Percentiles rank a stretch among this genome's conserved stretches.
These are phyloP conservation scores for Lipomyces yamanashiensis DNA, from an alignment of 805 yeast species.

Conservation along the genomic window DNA sequence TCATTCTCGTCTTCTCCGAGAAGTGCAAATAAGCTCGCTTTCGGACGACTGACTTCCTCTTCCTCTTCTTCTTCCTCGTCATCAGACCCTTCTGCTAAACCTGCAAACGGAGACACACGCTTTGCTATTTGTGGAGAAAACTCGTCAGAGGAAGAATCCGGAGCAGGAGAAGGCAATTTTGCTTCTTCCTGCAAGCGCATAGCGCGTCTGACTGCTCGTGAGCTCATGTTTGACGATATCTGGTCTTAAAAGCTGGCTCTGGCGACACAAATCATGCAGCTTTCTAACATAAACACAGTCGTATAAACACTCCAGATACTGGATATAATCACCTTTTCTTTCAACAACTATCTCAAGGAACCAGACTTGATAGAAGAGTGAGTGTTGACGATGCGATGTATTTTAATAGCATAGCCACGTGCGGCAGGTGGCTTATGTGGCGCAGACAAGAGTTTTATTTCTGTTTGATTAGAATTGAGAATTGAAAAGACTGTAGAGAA, in stretches of 20 bases:
- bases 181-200: slow-evolving; percentile 23
- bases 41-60: slow-evolving; percentile 2
- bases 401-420: neutral
- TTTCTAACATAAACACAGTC: too few relatives aligned
- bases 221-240: slow-evolving; percentile 21
- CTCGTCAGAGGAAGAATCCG: slow-evolving; percentile 2
- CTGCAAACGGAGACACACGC: slow-evolving; percentile 4
- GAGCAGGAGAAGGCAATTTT: neutral
- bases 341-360: neutral
- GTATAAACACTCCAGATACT: neutral
- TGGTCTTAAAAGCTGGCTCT: too few relatives aligned
- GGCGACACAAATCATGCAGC: too few relatives aligned
- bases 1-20: slow-evolving; percentile 24
- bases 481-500: too few relatives aligned
- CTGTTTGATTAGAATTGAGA: too few relatives aligned
- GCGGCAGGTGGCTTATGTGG: neutral
- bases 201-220: slow-evolving; percentile 35
- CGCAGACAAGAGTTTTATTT: neutral
- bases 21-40: slow-evolving; percentile 25
- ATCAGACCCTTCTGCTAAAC: neutral
- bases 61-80: slow-evolving; percentile 17
- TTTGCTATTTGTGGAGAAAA: neutral
- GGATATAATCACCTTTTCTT: neutral
- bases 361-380: neutral
- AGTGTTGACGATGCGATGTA: neutral